Evolutionary conservation across 306 rosid genomes (phyloP), one percentile per base, ranked within the genome.

Genomic region (Quercus engelmannii): DNA sequence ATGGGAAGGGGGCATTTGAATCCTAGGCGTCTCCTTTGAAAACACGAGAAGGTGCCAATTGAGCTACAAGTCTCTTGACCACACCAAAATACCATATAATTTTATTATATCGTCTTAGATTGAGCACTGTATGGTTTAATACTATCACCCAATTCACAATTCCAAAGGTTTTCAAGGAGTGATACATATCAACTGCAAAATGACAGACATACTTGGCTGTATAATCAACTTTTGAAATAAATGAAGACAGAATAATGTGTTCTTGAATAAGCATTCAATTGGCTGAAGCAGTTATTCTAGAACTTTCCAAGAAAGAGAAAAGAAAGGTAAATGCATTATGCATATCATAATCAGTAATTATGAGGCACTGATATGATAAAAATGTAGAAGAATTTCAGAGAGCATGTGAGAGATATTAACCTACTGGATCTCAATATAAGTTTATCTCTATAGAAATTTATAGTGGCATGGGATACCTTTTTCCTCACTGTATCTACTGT

Each of bases 401-500:
- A 20, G 65, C 11, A 64, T 49, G 17, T 49, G 54, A 49, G 17
- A 49, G 54, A 49, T 12, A 49, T 49, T 49, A 49, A 49, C 54
- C 17, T 49, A 49, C 54, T 49, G 54, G 54, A 49, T 49, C 54
- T 49, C 54, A 11, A 49, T 17, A 30, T 3, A 64, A 62, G 69
- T 28, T 62, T 62, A 78, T 55, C 74, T 82, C 71, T 26, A 57
- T 51, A 55, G 69, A 78, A 70, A 55, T 49, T 61, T 71, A 76
- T 73, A 55, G 73, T 71, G 75, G 71, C 74, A 86, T 28, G 28
- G 79, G 82, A 46, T 83, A 91, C 99, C 92, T 89, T 84, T 86
- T 92, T 92, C 89, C 99, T 91, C 85, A 91, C 99, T 55, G 93
- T 86, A 84, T 95, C 99, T 73, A 95, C 97, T 56, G 90, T 90